These are phyloP conservation scores for Termitomyces sp. DNA, from an alignment of 768 basidiomycete species.

Conservation along the genomic window DNA sequence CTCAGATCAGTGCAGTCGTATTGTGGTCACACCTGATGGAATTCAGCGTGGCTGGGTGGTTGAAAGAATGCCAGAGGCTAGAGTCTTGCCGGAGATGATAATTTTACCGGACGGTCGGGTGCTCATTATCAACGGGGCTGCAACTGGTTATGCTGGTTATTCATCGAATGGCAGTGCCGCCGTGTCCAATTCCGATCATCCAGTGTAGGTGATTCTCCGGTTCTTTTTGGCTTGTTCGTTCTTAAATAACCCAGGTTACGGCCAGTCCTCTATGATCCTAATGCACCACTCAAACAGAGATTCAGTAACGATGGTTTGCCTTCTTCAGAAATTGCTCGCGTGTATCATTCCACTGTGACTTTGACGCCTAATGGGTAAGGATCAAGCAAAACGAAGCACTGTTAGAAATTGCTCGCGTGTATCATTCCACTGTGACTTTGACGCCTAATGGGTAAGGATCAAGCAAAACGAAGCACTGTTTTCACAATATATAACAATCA, in stretches of 20 bases:
- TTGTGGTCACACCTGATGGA: slow-evolving; percentile 34
- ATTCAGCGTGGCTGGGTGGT: slow-evolving; percentile 40
- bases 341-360: slow-evolving; percentile 60
- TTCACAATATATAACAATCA: neutral
- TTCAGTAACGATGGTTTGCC: slow-evolving; percentile 42
- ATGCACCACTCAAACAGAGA: slow-evolving; percentile 32
- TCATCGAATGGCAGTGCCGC: slow-evolving; percentile 27
- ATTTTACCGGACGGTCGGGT: slow-evolving; percentile 35
- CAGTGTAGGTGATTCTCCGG: slow-evolving; percentile 16
- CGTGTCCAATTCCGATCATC: slow-evolving; percentile 20
- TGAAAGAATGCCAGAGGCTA: slow-evolving; percentile 34
- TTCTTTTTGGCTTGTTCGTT: slow-evolving; percentile 7
- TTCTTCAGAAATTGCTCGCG: slow-evolving; percentile 37
- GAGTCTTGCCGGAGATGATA: slow-evolving; percentile 31
- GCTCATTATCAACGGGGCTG: slow-evolving; percentile 36
- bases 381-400: neutral
- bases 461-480: neutral
- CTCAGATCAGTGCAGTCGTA: slow-evolving; percentile 35
- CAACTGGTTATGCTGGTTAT: slow-evolving; percentile 37
- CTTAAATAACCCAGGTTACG: slow-evolving; percentile 26
- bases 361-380: slow-evolving; percentile 49
- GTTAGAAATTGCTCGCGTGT: slow-evolving; percentile 47
- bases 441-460: slow-evolving; percentile 43
- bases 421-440: slow-evolving; percentile 56
- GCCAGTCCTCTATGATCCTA: slow-evolving; percentile 45